Evolutionary conservation across 371 early-diverging fungal genomes (phyloP).

Genomic region (Mortierella polycephala): DNA sequence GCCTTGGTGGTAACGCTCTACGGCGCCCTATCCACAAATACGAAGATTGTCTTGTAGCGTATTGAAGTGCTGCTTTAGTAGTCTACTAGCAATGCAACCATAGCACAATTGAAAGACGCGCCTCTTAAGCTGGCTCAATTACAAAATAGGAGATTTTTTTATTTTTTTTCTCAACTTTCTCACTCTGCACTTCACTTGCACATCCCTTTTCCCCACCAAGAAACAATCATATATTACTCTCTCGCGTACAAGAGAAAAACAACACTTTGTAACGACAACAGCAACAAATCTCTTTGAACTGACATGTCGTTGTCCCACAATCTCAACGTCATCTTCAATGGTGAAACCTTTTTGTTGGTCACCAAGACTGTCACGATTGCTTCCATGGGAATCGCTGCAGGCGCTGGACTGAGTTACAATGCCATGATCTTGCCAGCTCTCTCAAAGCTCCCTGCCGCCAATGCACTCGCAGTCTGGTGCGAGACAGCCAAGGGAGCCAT

Average conservation of each 20-base stretch:
- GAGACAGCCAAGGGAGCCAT: slow-evolving; percentile 9
- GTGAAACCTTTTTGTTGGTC: slow-evolving; percentile 14
- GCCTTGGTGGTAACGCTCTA: slow-evolving; percentile 35
- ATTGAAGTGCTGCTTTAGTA: neutral
- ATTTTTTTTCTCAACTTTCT: neutral
- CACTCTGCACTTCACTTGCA: neutral
- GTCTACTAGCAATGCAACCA: neutral
- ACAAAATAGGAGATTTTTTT: slow-evolving; percentile 1
- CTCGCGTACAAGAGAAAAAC: neutral
- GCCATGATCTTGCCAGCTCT: slow-evolving; percentile 26
- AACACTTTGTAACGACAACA: too few relatives aligned
- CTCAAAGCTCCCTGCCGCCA: slow-evolving; percentile 11
- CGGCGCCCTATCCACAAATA: slow-evolving; percentile 15
- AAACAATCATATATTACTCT: neutral
- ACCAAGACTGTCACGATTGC: slow-evolving; percentile 25
- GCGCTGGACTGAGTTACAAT: slow-evolving; percentile 9
- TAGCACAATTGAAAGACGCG: neutral
- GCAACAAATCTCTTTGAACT: too few relatives aligned
- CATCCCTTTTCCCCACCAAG: neutral
- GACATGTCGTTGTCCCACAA: slow-evolving; percentile 5
- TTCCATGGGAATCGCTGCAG: slow-evolving; percentile 26
- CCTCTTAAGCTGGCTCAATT: neutral
- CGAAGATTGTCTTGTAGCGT: neutral
- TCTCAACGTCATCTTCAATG: slow-evolving; percentile 12
- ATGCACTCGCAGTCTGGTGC: slow-evolving; percentile 13